These are phyloP conservation scores for Daldinia childiae DNA, from an alignment of 495 filamentous ascomycete species.

Conservation along the genomic window DNA sequence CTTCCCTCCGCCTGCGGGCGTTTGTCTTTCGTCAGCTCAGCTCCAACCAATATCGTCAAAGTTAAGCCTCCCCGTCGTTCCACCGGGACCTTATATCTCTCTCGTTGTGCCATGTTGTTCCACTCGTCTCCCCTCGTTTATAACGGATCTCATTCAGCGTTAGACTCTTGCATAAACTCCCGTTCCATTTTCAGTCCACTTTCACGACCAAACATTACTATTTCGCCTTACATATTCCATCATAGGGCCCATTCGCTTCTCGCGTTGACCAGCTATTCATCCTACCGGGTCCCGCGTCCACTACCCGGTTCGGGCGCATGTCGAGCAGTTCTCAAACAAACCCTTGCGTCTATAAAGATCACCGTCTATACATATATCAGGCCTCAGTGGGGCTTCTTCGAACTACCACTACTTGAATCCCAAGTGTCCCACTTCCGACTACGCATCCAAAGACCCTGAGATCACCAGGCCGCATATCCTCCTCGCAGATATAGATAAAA, in stretches of 20 bases:
- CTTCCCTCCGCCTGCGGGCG: conserved; percentile 31
- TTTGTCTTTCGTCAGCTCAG: conserved; percentile 46
- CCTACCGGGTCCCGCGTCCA: conserved; percentile 36
- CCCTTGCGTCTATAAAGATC: conserved; percentile 43
- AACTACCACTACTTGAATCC: conserved; percentile 40
- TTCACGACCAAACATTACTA: conserved; percentile 28
- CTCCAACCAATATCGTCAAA: conserved; percentile 38
- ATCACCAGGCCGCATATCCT: conserved; percentile 30
- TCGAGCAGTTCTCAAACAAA: conserved; percentile 45
- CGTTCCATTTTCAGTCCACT: conserved; percentile 29
- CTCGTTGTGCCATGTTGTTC: conserved; percentile 49
- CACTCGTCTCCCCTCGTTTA: conserved; percentile 43
- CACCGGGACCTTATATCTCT: conserved; percentile 42
- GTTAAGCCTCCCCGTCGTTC: conserved; percentile 37
- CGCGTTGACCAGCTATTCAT: conserved; percentile 29
- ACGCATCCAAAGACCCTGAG: conserved; percentile 41
- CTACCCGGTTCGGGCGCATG: conserved; percentile 42
- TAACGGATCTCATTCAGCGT: conserved; percentile 43
- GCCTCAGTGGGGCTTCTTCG: conserved; percentile 42
- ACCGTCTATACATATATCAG: conserved; percentile 38
- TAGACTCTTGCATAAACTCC: conserved; percentile 38
- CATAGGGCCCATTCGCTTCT: conserved; percentile 33
- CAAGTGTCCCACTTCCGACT: conserved; percentile 40
- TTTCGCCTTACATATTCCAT: conserved; percentile 37
- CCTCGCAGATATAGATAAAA: conserved; percentile 40